Conservation (phyloP, 169 alveolate species). For the Eimeria acervulina region DNA sequence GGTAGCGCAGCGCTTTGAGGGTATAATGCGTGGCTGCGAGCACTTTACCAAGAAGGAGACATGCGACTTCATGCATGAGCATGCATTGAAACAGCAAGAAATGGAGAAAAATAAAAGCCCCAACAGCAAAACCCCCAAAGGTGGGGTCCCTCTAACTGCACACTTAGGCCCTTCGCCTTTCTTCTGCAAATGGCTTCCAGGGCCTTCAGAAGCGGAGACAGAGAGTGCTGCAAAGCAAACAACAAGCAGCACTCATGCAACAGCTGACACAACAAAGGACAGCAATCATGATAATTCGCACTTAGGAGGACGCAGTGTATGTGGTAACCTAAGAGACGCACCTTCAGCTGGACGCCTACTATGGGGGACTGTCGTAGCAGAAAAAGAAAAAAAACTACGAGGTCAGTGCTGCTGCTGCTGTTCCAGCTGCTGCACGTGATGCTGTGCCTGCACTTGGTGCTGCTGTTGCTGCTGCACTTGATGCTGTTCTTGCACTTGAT, state of each 20-base stretch:
- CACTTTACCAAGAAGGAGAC: constrained; percentile 61
- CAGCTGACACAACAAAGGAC: no score
- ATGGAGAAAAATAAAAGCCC: not conserved
- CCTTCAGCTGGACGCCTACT: constrained; percentile 66
- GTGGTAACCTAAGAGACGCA: constrained; percentile 40
- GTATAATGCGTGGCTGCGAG: constrained; percentile 79
- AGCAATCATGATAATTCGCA: not conserved
- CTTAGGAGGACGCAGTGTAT: constrained; percentile 63
- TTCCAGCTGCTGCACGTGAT: not conserved
- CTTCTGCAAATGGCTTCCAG: not conserved
- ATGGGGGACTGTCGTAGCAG: constrained; percentile 75
- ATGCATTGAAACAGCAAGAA: not conserved
- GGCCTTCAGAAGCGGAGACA: not conserved
- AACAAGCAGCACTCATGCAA: no score
- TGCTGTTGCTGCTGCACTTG: not conserved
- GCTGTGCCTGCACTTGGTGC: not conserved
- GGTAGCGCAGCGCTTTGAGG: constrained; percentile 40
- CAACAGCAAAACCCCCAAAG: not conserved
- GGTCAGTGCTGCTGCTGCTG: constrained; percentile 43
- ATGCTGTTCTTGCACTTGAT: not conserved
- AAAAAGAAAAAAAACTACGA: constrained; percentile 47
- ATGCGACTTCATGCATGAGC: constrained; percentile 59
- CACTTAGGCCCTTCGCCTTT: not conserved
- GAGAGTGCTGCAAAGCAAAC: no score
- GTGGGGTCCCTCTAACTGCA: no score